Evolutionary conservation across 768 basidiomycete species (phyloP), one percentile per base, ranked within the genome.

Genomic region (Tulasnella sp.): DNA sequence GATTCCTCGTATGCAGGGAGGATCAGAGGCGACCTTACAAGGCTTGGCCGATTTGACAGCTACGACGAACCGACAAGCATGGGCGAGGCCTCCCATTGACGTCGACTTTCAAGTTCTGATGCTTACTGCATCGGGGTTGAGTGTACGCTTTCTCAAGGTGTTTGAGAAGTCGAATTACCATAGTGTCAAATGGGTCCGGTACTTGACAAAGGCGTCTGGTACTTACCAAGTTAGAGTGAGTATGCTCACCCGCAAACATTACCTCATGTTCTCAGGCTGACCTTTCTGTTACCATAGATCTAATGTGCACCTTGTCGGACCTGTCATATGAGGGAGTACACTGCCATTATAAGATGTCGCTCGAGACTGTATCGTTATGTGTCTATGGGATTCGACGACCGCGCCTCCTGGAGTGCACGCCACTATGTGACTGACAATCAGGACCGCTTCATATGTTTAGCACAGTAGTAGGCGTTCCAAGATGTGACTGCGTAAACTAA

Each of bases 101-200:
- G 85, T 98, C 64, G 96, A 99, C 71, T 99, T 99, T 74, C 92
- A 94, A 74, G 96, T 99, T 60, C 78, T 99, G 65, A 99, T 99
- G 96, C 91, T 98, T 72, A 98, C 96, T 0, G 80, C 96, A 10
- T 97, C 95, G 10, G 96, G 96, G 1, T 71, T 99, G 67, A 86
- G 95, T 52, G 96, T 99, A 44, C 81, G 95, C 55, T 99, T 97
- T 79, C 73, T 99, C 68, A 98, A 97, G 71, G 95, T 99, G 17
- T 98, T 97, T 65, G 96, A 98, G 76, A 96, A 91, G 78, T 82
- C 80, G 70, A 89, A 83, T 64, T 98, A 98, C 69, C 84, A 92
- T 64, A 93, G 90, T 65, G 83, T 96, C 61, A 95, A 95, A 71
- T 95, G 93, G 93, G 93, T 95, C 42, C 76, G 93, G 56, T 96